Evolutionary conservation across 1,139 yeast species (phyloP), one percentile per base, ranked within the genome.

Genomic region (Pichia cactophila): DNA sequence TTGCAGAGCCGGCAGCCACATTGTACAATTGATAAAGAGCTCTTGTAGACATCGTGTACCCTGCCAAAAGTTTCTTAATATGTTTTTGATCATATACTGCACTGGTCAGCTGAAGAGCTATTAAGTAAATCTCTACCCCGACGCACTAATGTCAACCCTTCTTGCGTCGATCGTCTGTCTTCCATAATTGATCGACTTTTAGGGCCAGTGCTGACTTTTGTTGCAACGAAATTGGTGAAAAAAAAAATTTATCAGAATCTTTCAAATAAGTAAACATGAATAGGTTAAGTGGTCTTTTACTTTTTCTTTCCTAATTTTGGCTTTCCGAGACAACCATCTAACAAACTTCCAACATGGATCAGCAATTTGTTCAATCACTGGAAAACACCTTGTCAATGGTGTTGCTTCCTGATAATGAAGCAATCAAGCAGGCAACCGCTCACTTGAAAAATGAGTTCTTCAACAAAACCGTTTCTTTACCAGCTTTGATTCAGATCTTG

Each of bases 391-490:
- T 90, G 65, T 75, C 75, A 63, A 83, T 81, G 66, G 83, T 88
- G 50, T 77, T 85, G 62, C 81, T 82, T 52, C 90, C 96, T 29
- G 86, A 82, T 65, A 81, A 90, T 45, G 75, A 76, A 52, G 81
- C 81, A 53, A 83, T 92, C 66, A 89, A 89, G 67, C 81, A 78
- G 56, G 97, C 98, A 43, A 83, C 96, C 3, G 74, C 75, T 50
- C 77, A 80, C 58, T 78, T 92, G 63, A 80, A 83, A 63, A 76
- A 80, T 56, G 89, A 86, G 47, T 86, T 83, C 64, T 92, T 86
- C 71, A 72, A 79, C 50, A 80, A 82, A 60, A 79, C 86, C 16
- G 71, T 77, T 59, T 80, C 94, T 20, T 76, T 92, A 52, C 94
- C 96, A 31, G 83, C 95, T 10, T 74, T 90, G 64, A 72, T 92